Conservation (phyloP, 106 monocot genomes). For the Agapanthus africanus region DNA sequence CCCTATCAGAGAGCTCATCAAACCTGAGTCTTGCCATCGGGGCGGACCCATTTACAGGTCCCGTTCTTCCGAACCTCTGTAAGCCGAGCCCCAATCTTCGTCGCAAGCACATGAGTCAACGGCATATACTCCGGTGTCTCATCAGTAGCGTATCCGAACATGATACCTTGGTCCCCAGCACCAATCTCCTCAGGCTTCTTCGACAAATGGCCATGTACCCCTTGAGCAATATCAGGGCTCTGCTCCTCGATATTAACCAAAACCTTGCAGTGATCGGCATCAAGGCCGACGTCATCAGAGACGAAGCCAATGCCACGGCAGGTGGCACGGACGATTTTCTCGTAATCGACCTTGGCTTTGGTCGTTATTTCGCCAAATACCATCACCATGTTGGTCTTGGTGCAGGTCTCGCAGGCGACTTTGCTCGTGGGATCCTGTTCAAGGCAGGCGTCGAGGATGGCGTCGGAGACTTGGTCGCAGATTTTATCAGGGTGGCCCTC, state of each 20-base stretch:
- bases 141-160: conserved; percentile 18
- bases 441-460: conserved; percentile 20
- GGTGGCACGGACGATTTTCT: conserved; percentile 18
- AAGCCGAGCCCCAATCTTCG: conserved; percentile 12
- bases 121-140: conserved; percentile 21
- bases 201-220: conserved; percentile 19
- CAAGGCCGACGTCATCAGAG: conserved; percentile 16
- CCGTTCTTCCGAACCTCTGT: conserved; percentile 24
- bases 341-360: conserved; percentile 16
- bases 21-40: conserved; percentile 23
- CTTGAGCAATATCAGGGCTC: conserved; percentile 17
- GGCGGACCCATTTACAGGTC: conserved; percentile 18
- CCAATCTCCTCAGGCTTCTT: conserved; percentile 15
- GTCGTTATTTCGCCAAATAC: conserved; percentile 24
- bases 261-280: conserved; percentile 14
- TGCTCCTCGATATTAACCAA: conserved; percentile 17
- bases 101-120: conserved; percentile 17
- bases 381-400: conserved; percentile 23
- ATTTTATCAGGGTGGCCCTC: conserved; percentile 22
- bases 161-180: conserved; percentile 18
- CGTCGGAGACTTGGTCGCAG: conserved; percentile 18
- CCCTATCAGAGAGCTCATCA: no score
- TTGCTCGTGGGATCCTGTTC: conserved; percentile 19
- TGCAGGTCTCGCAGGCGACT: conserved; percentile 21
- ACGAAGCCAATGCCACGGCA: conserved; percentile 16